Conservation (phyloP, 75 land plant genomes). For the Isoetes taiwanensis region DNA sequence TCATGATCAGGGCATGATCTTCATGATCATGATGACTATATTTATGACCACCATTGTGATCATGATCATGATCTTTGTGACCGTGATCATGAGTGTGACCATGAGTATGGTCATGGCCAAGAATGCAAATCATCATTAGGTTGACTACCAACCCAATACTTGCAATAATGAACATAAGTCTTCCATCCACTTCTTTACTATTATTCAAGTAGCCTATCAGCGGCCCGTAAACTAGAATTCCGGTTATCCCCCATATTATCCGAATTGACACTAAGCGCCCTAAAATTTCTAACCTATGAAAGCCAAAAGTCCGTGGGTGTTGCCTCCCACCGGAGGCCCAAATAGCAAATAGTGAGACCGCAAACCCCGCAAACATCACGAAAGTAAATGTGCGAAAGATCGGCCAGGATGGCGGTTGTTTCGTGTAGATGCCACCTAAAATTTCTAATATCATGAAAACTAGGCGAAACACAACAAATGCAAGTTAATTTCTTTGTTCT, state of each 20-base stretch:
- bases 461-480: slow-evolving; percentile 62
- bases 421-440: slow-evolving; percentile 67
- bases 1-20: slow-evolving; percentile 11
- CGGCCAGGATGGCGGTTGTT: slow-evolving; percentile 80
- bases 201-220: slow-evolving; percentile 39
- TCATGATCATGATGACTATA: slow-evolving; percentile 7
- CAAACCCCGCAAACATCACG: slow-evolving; percentile 94
- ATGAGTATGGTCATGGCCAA: slow-evolving; percentile 49
- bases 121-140: slow-evolving; percentile 56
- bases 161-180: slow-evolving; percentile 68
- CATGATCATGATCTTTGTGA: slow-evolving; percentile 41
- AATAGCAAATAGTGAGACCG: slow-evolving; percentile 73
- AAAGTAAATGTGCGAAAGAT: slow-evolving; percentile 86
- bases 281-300: slow-evolving; percentile 67
- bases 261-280: slow-evolving; percentile 80
- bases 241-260: slow-evolving; percentile 83
- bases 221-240: slow-evolving; percentile 79
- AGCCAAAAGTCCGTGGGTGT: slow-evolving; percentile 72
- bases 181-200: slow-evolving; percentile 49
- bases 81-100: slow-evolving; percentile 24
- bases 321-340: slow-evolving; percentile 97
- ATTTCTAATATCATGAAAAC: slow-evolving; percentile 72
- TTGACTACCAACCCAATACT: slow-evolving; percentile 72
- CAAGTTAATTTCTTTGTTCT: slow-evolving; percentile 52
- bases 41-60: slow-evolving; percentile 17